These are phyloP conservation scores for Leishmania major DNA, from an alignment of 208 protist species.

Conservation along the genomic window DNA sequence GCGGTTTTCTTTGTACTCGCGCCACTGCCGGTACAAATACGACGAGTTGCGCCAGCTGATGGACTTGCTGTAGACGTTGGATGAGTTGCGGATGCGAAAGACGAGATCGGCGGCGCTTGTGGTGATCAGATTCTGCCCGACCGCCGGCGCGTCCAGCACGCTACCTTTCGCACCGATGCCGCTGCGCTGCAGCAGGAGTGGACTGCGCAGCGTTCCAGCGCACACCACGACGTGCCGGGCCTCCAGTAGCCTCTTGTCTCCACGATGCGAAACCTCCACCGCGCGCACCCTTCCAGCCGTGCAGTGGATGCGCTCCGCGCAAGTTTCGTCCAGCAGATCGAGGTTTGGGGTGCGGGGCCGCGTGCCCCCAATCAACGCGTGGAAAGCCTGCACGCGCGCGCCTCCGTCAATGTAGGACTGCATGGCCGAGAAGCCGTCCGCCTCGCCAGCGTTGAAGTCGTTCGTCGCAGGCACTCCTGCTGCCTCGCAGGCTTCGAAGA, in stretches of 20 bases:
- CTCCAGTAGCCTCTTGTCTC: slow-evolving; percentile 1
- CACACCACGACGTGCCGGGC: slow-evolving; percentile 45
- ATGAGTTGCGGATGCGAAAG: slow-evolving; percentile 39
- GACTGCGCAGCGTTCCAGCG: slow-evolving; percentile 54
- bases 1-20: slow-evolving; percentile 70
- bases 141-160: slow-evolving; percentile 42
- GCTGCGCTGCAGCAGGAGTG: slow-evolving; percentile 65
- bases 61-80: slow-evolving; percentile 60
- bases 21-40: slow-evolving; percentile 66
- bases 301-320: slow-evolving; percentile 43
- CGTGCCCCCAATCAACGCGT: slow-evolving; percentile 38
- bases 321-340: slow-evolving; percentile 31
- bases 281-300: slow-evolving; percentile 18
- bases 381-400: slow-evolving; percentile 54
- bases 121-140: slow-evolving; percentile 74
- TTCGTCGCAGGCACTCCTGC: slow-evolving; percentile 46
- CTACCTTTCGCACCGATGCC: slow-evolving; percentile 47
- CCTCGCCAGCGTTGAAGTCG: slow-evolving; percentile 61
- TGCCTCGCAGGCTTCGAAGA: slow-evolving; percentile 83
- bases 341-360: slow-evolving; percentile 45
- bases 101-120: slow-evolving; percentile 46
- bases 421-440: slow-evolving; percentile 58
- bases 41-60: slow-evolving; percentile 56
- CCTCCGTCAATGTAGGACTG: slow-evolving; percentile 61
- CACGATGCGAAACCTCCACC: slow-evolving; percentile 25